These are phyloP conservation scores for Coprinopsis marcescibilis DNA, from an alignment of 768 basidiomycete species.

Conservation along the genomic window DNA sequence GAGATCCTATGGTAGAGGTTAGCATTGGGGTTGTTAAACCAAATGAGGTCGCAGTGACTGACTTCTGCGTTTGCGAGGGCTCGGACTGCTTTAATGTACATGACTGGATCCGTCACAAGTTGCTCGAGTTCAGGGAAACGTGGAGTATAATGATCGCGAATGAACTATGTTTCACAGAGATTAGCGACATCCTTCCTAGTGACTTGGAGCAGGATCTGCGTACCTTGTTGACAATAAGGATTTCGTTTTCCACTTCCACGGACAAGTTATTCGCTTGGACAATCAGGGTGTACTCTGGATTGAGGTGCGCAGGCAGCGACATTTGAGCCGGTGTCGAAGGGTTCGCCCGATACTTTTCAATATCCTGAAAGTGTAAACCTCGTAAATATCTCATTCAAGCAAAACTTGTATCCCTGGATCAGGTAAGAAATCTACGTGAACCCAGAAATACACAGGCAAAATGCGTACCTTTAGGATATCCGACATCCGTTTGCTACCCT, in stretches of 20 bases:
- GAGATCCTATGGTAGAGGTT: constrained; percentile 50
- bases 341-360: constrained; percentile 76
- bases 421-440: background rate
- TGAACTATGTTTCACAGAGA: constrained; percentile 55
- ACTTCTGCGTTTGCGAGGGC: constrained; percentile 82
- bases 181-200: constrained; percentile 12
- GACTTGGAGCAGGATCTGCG: constrained; percentile 12
- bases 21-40: constrained; percentile 6
- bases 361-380: constrained; percentile 56
- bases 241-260: constrained; percentile 98
- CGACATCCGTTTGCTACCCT: constrained; percentile 80
- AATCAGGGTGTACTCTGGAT: constrained; percentile 94
- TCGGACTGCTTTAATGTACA: constrained; percentile 90
- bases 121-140: constrained; percentile 98
- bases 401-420: background rate
- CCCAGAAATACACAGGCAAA: background rate
- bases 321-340: constrained; percentile 79
- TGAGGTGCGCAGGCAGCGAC: constrained; percentile 75
- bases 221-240: constrained; percentile 93
- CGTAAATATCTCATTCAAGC: constrained; percentile 3
- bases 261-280: constrained; percentile 97
- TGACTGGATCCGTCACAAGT: constrained; percentile 83
- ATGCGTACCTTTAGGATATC: constrained; percentile 72
- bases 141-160: constrained; percentile 92
- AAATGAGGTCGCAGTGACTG: constrained; percentile 14